A percentile compares a stretch with the other conserved stretches of the same genome.
Conservation (phyloP, 495 filamentous ascomycete genomes). For the Xylaria longipes region DNA sequence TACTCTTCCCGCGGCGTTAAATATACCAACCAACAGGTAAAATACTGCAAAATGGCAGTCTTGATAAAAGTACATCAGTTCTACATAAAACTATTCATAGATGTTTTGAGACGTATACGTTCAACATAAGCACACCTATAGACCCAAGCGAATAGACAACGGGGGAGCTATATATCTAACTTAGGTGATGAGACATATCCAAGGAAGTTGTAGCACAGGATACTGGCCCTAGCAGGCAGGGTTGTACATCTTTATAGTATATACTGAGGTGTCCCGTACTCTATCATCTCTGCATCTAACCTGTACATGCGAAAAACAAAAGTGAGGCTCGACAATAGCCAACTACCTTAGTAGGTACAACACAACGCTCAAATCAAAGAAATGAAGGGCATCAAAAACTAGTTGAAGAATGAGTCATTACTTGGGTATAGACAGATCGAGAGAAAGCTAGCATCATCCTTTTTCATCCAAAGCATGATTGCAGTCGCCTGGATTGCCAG, state of each 20-base stretch:
- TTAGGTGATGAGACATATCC: background rate
- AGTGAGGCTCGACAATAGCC: background rate
- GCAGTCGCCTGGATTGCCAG: background rate
- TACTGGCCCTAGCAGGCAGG: background rate
- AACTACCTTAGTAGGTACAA: background rate
- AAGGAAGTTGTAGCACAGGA: background rate
- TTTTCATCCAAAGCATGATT: background rate
- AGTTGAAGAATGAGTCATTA: background rate
- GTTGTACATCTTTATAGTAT: slow-evolving; percentile 15
- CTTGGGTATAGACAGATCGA: background rate
- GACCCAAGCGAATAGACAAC: background rate
- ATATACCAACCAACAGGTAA: no score
- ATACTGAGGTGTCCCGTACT: slow-evolving; percentile 11
- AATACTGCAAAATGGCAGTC: no score
- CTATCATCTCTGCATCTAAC: slow-evolving; percentile 22
- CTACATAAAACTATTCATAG: background rate
- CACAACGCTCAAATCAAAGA: slow-evolving; percentile 19
- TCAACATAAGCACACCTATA: background rate
- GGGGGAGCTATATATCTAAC: background rate
- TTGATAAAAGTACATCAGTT: background rate
- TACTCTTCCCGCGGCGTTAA: no score
- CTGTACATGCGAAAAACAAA: background rate
- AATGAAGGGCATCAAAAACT: background rate
- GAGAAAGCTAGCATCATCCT: background rate
- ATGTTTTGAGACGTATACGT: background rate